Evolutionary conservation across 2,329 filamentous ascomycete genomes (phyloP), one percentile per base, ranked within the genome.

Genomic region (Colletotrichum sp.): DNA sequence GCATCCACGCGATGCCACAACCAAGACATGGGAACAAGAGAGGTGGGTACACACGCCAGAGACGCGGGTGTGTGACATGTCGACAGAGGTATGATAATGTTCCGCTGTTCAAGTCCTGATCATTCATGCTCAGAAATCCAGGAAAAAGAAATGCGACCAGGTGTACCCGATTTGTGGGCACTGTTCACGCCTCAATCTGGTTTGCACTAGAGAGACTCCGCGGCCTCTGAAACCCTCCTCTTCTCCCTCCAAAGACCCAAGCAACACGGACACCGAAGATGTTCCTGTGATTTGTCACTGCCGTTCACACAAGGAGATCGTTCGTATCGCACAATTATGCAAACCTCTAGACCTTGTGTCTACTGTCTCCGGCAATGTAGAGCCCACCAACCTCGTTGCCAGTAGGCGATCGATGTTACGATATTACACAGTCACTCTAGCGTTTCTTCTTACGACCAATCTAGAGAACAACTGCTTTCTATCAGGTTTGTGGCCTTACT

Each of bases 61-160:
- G 79, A 30, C 75, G 75, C 13, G 78, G 77, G 24, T 80, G 80
- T 59, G 32, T 77, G 32, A 80, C 79, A 10, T 81, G 77, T n/a
- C 76, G 79, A 34, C 73, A 76, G 49, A 74, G 79, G 59, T 63
- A 63, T n/a, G 59, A 57, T 13, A 21, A 21, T 16, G 24, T 57
- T 16, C 6, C 15, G 21, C 52, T 16, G 39, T 26, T 57, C 52
- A 57, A 13, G 6, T 57, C 52, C 4, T 57, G 52, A 57, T 57
- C 52, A 10, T 13, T 9, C 16, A 57, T 26, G 52, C 21, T 57
- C 21, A n/a, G 18, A 28, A 6, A 21, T 63, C n/a, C 16, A 63
- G 59, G 60, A 80, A 80, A 55, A 79, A 79, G 57, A 77, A 75
- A 34, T 80, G 79, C 49, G 77, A 78, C 30, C 78, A 78, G 39